Percentiles rank a stretch among this genome's conserved stretches.
Evolutionary conservation across 192 early-diverging fungal species (phyloP).

Genomic region (Borealophlyctis nickersoniae): DNA sequence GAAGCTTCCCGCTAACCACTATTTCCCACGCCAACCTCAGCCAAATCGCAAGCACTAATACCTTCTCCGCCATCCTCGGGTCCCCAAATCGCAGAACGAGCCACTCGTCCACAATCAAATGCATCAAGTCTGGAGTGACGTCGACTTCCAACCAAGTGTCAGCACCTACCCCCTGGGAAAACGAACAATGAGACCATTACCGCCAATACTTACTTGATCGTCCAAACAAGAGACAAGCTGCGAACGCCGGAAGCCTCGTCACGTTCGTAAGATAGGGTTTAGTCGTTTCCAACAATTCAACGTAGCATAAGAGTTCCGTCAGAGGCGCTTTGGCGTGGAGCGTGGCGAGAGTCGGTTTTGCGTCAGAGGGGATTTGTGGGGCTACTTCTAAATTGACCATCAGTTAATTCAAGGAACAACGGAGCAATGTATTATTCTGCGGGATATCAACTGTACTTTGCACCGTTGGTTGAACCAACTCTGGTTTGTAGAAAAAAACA

Average conservation of each 20-base stretch:
- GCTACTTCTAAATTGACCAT: too few relatives aligned
- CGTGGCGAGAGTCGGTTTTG: conserved; percentile 35
- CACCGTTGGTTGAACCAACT: conserved; percentile 48
- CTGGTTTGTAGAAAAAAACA: conserved; percentile 55
- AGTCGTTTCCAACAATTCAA: conserved; percentile 61
- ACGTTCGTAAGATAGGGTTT: conserved; percentile 68
- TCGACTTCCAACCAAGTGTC: conserved; percentile 43
- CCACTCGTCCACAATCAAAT: conserved; percentile 59
- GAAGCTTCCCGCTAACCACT: conserved; percentile 16
- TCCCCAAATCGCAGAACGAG: conserved; percentile 49
- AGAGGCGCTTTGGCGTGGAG: conserved; percentile 28
- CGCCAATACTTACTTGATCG: conserved; percentile 43
- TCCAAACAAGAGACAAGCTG: conserved; percentile 55
- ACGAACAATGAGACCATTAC: neutral
- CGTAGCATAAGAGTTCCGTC: conserved; percentile 58
- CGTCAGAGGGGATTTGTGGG: too few relatives aligned
- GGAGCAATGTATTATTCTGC: too few relatives aligned
- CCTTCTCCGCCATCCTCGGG: conserved; percentile 30
- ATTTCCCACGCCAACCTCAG: conserved; percentile 49
- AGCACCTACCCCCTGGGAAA: neutral
- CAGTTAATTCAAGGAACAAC: too few relatives aligned
- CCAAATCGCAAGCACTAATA: conserved; percentile 46
- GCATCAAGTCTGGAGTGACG: conserved; percentile 50
- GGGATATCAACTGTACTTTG: too few relatives aligned
- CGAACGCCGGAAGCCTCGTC: conserved; percentile 54